Base-by-base conservation (phyloP, 2,329 filamentous ascomycete species). In the Colletotrichum orbiculare region DNA sequence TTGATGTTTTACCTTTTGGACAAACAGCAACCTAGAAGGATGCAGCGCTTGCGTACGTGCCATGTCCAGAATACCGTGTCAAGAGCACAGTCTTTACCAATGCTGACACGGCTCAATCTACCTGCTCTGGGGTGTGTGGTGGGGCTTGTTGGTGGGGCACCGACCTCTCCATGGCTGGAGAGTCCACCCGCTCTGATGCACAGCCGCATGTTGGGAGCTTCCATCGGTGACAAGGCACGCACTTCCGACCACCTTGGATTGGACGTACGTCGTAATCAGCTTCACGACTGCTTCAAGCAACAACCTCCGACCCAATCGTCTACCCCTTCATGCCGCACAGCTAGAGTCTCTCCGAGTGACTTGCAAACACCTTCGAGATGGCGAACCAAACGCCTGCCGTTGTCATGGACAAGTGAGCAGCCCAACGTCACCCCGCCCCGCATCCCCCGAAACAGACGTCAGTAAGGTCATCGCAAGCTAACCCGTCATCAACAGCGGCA, bases 321-420 rank as follows among this genome's bases (percentile, higher is more conserved):
- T 48, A 54, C 55, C 37, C 46, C 10, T 59, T 67, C 60, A 60
- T 67, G 61, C 61, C 48, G 42, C 50, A 57, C 35, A 61, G 37
- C 62, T 62, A 63, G 62, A 66, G 42, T 62, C 39, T 37, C 33
- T 11, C 45, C 47, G 53, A 67, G 65, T n/a, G 54, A 56, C 54
- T 53, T 45, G 15, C 41, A 55, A 41, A 49, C n/a, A 52, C 50
- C 59, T 52, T 25, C 50, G 55, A 45, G 34, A 99, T 99, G 96
- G 95, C 96, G 78, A 91, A 92, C 84, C 95, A 98, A 89, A 98
- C 96, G 78, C 96, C 96, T 75, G 96, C 96, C 92, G 96, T 99
- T 97, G 96, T 99, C 93, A 99, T 99, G 95, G 96, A 99, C 96
- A 99, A 99, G 96, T 97, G 91, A 83, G 93, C 87, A 74, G 68